Evolutionary conservation across 371 early-diverging fungal genomes (phyloP).

Genomic region (Quaeritorhiza haematococci): DNA sequence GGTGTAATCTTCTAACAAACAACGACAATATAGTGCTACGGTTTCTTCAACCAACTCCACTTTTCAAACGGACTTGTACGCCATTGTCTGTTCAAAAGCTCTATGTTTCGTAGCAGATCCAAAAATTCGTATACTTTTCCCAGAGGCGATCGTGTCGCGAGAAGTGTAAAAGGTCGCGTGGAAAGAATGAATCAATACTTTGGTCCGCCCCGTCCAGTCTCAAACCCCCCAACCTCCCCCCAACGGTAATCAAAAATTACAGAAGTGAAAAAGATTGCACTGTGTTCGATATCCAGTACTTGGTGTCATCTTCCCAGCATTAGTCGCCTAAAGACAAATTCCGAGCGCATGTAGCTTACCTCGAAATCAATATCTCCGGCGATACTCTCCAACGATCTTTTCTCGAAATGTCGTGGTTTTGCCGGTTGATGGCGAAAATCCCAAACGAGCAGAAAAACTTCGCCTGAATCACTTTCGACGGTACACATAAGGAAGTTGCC

Average conservation of each 20-base stretch:
- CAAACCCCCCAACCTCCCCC: too few species aligned
- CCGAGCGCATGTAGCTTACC: neutral
- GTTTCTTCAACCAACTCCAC: neutral
- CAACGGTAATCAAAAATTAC: too few species aligned
- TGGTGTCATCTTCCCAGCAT: too few species aligned
- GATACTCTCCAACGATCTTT: conserved; percentile 15
- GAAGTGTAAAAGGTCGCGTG: too few species aligned
- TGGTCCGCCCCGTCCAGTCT: too few species aligned
- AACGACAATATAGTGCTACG: neutral
- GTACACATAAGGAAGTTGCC: conserved; percentile 19
- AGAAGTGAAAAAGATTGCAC: too few species aligned
- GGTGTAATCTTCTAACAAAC: conserved; percentile 1
- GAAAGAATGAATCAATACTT: too few species aligned
- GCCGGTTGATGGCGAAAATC: conserved; percentile 13
- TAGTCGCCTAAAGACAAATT: neutral
- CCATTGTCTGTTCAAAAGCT: neutral
- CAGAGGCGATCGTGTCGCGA: too few species aligned
- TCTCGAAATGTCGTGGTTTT: conserved; percentile 16
- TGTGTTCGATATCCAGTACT: too few species aligned
- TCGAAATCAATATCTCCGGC: conserved; percentile 17
- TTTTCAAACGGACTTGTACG: neutral
- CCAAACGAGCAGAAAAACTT: conserved; percentile 22
- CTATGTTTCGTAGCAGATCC: neutral
- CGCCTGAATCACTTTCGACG: conserved; percentile 16
- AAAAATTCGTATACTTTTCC: conserved; percentile 4